Evolutionary conservation across 1,284 basidiomycete species (phyloP).

Genomic region (Tilletia walkeri): DNA sequence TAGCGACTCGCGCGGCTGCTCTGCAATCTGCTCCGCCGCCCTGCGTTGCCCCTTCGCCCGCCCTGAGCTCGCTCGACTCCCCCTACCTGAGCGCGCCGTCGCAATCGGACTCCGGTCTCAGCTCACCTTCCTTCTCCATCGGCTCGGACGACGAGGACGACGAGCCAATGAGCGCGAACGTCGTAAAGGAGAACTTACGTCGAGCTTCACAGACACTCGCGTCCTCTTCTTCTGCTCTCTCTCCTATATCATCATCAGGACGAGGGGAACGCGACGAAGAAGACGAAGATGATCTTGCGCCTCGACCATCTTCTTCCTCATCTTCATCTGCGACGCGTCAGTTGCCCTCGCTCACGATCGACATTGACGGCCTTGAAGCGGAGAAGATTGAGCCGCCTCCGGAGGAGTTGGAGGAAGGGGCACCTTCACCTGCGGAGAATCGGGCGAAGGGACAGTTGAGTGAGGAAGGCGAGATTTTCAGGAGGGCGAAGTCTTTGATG

Average conservation of each 20-base stretch:
- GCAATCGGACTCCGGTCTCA: constrained; percentile 27
- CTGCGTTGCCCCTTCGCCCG: not conserved
- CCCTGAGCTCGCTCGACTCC: not conserved
- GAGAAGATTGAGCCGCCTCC: not conserved
- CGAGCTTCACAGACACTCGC: not conserved
- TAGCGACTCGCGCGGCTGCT: constrained; percentile 30
- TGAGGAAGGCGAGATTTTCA: constrained; percentile 49
- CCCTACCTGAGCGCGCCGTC: not conserved
- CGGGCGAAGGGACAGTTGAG: constrained; percentile 38
- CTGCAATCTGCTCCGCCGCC: constrained; percentile 1
- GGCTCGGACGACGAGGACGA: constrained; percentile 45
- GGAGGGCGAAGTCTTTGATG: constrained; percentile 30
- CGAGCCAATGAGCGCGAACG: not conserved
- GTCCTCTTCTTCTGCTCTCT: not conserved
- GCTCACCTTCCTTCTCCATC: constrained; percentile 43
- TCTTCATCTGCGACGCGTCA: constrained; percentile 3
- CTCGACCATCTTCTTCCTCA: not conserved
- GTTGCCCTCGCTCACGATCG: constrained; percentile 2
- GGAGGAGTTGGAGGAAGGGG: not conserved
- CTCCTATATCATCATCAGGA: too few species aligned
- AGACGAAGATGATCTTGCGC: not conserved
- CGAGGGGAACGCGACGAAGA: not conserved
- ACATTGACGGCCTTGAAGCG: not conserved
- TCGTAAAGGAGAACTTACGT: constrained; percentile 2
- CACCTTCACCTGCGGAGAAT: constrained; percentile 27